phyloP scores from a whole-genome alignment of 1,284 basidiomycete species.

The Rhodotorula sp. region DNA sequence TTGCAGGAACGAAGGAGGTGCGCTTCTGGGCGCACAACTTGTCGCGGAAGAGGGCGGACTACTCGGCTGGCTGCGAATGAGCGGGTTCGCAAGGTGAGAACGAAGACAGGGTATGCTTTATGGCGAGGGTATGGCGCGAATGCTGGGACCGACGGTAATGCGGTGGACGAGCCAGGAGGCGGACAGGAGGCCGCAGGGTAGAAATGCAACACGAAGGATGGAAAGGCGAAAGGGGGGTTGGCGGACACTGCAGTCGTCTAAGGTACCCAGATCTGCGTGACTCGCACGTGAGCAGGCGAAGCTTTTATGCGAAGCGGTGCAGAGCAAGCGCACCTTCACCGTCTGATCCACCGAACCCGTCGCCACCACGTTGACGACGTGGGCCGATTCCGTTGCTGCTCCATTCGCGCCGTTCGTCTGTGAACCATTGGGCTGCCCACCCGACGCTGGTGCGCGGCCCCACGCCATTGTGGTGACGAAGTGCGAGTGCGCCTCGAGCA shows the following conservation, averaged over 20 bases:
- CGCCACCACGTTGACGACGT: constrained; percentile 72
- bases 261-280: constrained; percentile 26
- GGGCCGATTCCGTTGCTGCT: background rate
- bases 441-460: constrained; percentile 63
- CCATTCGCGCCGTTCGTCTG: constrained; percentile 48
- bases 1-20: too few species aligned
- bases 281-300: background rate
- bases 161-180: too few species aligned
- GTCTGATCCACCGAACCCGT: constrained; percentile 75
- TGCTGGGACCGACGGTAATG: too few species aligned
- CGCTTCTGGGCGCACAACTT: too few species aligned
- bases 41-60: too few species aligned
- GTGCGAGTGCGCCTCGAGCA: constrained; percentile 79
- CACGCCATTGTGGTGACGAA: constrained; percentile 81
- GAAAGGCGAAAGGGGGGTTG: background rate
- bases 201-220: background rate
- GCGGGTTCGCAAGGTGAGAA: too few species aligned
- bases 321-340: constrained; percentile 18
- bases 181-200: too few species aligned
- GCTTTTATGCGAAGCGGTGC: too few species aligned
- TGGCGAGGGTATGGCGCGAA: too few species aligned
- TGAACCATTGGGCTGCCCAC: constrained; percentile 36
- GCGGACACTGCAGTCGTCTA: background rate
- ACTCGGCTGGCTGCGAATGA: too few species aligned
- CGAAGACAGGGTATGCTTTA: too few species aligned